Conservation (phyloP, 345 rosid species). For the Dimocarpus longan region DNA sequence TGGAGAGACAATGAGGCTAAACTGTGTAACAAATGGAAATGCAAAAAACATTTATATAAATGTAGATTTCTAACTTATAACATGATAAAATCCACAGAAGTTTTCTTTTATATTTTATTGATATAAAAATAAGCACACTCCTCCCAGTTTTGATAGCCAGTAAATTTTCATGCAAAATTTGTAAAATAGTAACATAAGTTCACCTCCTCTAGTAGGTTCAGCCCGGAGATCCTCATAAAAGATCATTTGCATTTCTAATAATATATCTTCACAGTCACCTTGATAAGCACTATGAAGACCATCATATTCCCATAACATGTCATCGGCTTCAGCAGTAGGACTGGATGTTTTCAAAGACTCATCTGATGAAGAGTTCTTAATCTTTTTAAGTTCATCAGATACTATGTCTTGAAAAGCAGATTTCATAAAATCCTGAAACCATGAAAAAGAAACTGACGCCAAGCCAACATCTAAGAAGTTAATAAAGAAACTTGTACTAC, state of each 20-base stretch:
- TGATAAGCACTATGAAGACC: slow-evolving; percentile 63
- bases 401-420: slow-evolving; percentile 71
- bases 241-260: slow-evolving; percentile 86
- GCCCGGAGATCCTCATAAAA: slow-evolving; percentile 70
- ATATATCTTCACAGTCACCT: slow-evolving; percentile 81
- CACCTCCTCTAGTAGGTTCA: slow-evolving; percentile 46
- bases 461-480: not conserved
- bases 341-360: slow-evolving; percentile 21
- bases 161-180: not conserved
- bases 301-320: slow-evolving; percentile 83
- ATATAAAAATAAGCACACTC: not conserved
- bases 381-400: slow-evolving; percentile 65
- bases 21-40: not conserved
- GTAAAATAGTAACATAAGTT: slow-evolving; percentile 6
- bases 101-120: not conserved
- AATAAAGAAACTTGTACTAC: slow-evolving; percentile 6
- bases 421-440: slow-evolving; percentile 59
- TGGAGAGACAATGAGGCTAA: not conserved
- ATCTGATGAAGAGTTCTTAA: slow-evolving; percentile 45
- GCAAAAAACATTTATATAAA: not conserved
- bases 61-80: not conserved
- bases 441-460: not conserved
- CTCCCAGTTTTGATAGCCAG: not conserved
- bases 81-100: not conserved
- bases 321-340: slow-evolving; percentile 31